These are phyloP conservation scores for Trametes sp. DNA, from an alignment of 1,284 basidiomycete genomes.

Conservation along the genomic window DNA sequence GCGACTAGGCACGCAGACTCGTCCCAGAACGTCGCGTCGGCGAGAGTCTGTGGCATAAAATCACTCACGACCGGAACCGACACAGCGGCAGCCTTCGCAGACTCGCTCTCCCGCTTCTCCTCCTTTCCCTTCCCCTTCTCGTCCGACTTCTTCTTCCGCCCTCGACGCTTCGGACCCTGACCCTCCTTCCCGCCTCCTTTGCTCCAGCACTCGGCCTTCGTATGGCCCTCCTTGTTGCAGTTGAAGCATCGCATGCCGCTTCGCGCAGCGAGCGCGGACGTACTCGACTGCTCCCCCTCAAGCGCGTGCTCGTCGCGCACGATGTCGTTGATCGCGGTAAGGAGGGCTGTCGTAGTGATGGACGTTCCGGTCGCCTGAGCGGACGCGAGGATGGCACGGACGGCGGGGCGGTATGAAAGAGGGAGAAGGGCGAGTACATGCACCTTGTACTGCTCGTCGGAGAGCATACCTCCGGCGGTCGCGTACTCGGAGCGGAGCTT, in stretches of 20 bases:
- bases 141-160: slow-evolving; percentile 13
- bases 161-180: slow-evolving; percentile 23
- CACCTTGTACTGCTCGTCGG: slow-evolving; percentile 23
- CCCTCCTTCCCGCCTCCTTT: slow-evolving; percentile 33
- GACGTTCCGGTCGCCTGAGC: slow-evolving; percentile 6
- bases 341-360: slow-evolving; percentile 9
- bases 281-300: neutral
- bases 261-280: slow-evolving; percentile 11
- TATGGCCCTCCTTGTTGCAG: slow-evolving; percentile 28
- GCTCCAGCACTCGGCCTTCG: slow-evolving; percentile 27
- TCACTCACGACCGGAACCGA: neutral
- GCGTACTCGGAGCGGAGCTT: slow-evolving; percentile 18
- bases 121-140: slow-evolving; percentile 9
- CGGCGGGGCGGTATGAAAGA: slow-evolving; percentile 9
- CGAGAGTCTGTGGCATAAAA: neutral
- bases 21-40: slow-evolving; percentile 15
- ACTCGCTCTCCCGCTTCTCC: neutral
- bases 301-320: slow-evolving; percentile 21
- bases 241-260: slow-evolving; percentile 21
- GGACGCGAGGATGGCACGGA: slow-evolving; percentile 14
- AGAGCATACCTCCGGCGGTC: slow-evolving; percentile 17
- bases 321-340: slow-evolving; percentile 20
- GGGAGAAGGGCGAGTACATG: slow-evolving; percentile 20
- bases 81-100: neutral
- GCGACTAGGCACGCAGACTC: slow-evolving; percentile 15